Evolutionary conservation across 805 yeast genomes (phyloP), one percentile per base, ranked within the genome.

Genomic region (Saccharomycopsis synnaedendra): DNA sequence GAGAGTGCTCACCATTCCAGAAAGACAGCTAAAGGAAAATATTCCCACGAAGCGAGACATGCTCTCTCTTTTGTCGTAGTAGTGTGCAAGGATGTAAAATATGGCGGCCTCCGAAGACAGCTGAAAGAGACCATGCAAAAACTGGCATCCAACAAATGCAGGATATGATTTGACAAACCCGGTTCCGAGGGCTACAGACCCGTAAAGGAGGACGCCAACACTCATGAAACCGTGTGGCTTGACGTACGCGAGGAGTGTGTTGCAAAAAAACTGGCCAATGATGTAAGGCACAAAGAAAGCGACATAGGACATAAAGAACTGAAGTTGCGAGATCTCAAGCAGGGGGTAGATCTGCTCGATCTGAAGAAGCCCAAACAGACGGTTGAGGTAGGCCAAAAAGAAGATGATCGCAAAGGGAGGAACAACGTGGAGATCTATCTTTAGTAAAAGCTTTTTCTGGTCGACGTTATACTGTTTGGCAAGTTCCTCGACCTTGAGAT

Each of bases 1-100:
- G 32, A 84, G 75, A 47, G 87, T 87, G 6, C 81, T 80, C 55
- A 83, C 81, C 27, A 85, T 86, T 59, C 90, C 88, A 1, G 89
- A 85, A 48, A 83, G 68, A 52, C 83, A 75, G 4, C 88, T 80
- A 41, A 82, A 76, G 32, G 82, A 69, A 37, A 33, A 82, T 63
- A 83, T 82, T 45, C 77, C 73, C 33, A 82, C 71, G 61, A 79
- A 81, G 45, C 90, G 65, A 58, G 76, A 73, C 64, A 80, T 85
- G 7, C 85, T 74, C 61, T 83, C 89, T 19, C 63, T 63, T 46
- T 79, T 72, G 72, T 50, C 75, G 63, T 82, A 82, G 66, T 79
- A 82, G 61, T 77, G 75, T 34, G 84, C 70, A 56, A 82, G 66
- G 48, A 82, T 68, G 60, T 81, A 83, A 60, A 82, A 82, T 54